A percentile compares a stretch with the other conserved stretches of the same genome.
These are phyloP conservation scores for Pistacia atlantica DNA, from an alignment of 345 rosid species.

Conservation along the genomic window DNA sequence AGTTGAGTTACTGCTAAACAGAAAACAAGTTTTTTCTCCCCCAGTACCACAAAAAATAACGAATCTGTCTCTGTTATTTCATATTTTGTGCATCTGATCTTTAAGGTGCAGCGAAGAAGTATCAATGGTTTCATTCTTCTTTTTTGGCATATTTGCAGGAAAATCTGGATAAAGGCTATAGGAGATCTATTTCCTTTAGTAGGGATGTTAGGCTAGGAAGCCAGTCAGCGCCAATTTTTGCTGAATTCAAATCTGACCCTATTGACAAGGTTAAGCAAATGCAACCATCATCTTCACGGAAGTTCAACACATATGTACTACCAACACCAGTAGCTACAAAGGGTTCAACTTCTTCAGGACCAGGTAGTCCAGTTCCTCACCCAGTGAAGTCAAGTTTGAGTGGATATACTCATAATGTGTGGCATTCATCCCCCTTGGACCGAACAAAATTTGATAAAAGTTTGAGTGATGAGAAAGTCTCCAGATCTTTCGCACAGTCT, in stretches of 20 bases:
- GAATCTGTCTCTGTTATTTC: background rate
- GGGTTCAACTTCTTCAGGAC: constrained; percentile 42
- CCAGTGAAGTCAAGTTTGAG: constrained; percentile 41
- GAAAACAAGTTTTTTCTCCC: background rate
- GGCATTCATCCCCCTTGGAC: constrained; percentile 85
- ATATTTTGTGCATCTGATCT: constrained; percentile 1
- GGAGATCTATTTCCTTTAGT: constrained; percentile 44
- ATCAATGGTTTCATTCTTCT: constrained; percentile 4
- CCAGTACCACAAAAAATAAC: background rate
- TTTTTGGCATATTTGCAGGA: constrained; percentile 52
- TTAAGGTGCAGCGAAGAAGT: background rate
- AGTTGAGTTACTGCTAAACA: background rate
- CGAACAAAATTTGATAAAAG: constrained; percentile 33
- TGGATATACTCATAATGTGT: constrained; percentile 37
- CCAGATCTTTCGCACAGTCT: constrained; percentile 39
- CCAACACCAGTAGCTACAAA: constrained; percentile 80
- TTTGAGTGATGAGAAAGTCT: constrained; percentile 43
- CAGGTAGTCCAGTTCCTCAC: constrained; percentile 35
- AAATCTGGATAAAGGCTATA: constrained; percentile 32
- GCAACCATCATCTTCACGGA: constrained; percentile 56
- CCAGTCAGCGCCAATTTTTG: constrained; percentile 84
- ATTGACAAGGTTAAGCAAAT: constrained; percentile 51
- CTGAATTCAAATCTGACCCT: constrained; percentile 50
- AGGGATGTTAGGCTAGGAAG: constrained; percentile 45
- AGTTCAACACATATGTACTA: constrained; percentile 75